These are phyloP conservation scores for Scheffersomyces ergatensis DNA, from an alignment of 805 yeast genomes.

Conservation along the genomic window DNA sequence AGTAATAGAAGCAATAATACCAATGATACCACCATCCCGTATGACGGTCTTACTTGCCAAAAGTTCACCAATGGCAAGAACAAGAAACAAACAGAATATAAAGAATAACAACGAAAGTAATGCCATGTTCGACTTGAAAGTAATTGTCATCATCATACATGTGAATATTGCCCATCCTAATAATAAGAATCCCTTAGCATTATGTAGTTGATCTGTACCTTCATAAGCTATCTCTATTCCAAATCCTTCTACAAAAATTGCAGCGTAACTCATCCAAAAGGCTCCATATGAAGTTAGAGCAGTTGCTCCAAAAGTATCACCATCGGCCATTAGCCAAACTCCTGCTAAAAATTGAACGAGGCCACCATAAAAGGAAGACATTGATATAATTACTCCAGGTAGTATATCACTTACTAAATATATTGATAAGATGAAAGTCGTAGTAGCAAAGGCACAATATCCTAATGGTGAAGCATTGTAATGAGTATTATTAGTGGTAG, in stretches of 20 bases:
- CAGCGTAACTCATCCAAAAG: conserved; percentile 67
- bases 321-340: conserved; percentile 61
- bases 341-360: conserved; percentile 60
- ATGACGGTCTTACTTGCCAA: conserved; percentile 20
- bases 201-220: conserved; percentile 31
- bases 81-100: conserved; percentile 52
- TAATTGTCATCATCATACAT: conserved; percentile 48
- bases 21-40: conserved; percentile 63
- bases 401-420: conserved; percentile 50
- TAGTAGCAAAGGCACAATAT: conserved; percentile 57
- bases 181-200: conserved; percentile 59
- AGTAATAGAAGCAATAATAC: conserved; percentile 51
- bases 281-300: conserved; percentile 65
- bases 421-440: conserved; percentile 60
- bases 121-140: conserved; percentile 63
- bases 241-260: conserved; percentile 57
- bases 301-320: conserved; percentile 67
- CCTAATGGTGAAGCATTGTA: conserved; percentile 72
- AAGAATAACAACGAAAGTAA: conserved; percentile 56
- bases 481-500: conserved; percentile 37
- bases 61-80: conserved; percentile 53
- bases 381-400: conserved; percentile 55
- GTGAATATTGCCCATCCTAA: conserved; percentile 68
- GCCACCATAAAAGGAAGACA: conserved; percentile 66
- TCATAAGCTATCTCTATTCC: conserved; percentile 56